Conservation (phyloP, 2,329 filamentous ascomycete species). For the Microsporum canis region DNA sequence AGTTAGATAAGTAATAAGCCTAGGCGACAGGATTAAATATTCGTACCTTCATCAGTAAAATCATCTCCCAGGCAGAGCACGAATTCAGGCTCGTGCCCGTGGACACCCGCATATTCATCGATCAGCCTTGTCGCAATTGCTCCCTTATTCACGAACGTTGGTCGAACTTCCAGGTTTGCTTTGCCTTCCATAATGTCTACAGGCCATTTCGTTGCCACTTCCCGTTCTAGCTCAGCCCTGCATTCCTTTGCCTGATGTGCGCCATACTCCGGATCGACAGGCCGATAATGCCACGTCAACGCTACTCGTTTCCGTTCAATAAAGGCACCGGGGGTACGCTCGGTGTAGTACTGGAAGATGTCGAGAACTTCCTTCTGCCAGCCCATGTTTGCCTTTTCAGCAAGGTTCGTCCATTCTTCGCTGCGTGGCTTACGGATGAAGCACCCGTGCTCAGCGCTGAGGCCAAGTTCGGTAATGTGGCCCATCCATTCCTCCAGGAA, state of each 20-base stretch:
- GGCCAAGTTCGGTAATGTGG: conserved; percentile 78
- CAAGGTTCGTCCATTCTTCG: conserved; percentile 76
- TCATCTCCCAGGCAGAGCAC: conserved; percentile 88
- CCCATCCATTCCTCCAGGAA: conserved; percentile 87
- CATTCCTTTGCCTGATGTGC: conserved; percentile 69
- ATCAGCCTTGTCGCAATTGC: conserved; percentile 83
- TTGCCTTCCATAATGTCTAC: conserved; percentile 96
- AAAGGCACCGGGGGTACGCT: conserved; percentile 76
- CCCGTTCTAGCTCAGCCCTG: conserved; percentile 66
- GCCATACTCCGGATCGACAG: conserved; percentile 77
- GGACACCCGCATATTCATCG: conserved; percentile 49
- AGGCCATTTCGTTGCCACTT: conserved; percentile 67
- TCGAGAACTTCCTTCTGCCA: conserved; percentile 82
- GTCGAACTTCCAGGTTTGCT: conserved; percentile 92
- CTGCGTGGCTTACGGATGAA: conserved; percentile 75
- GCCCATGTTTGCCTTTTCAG: conserved; percentile 75
- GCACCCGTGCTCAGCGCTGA: conserved; percentile 93
- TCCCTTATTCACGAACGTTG: conserved; percentile 95
- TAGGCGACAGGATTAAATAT: not conserved
- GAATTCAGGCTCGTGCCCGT: conserved; percentile 60
- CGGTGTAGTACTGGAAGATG: conserved; percentile 78
- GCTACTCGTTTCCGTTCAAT: conserved; percentile 92
- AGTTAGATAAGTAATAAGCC: conserved; percentile 8
- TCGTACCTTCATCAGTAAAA: conserved; percentile 81
- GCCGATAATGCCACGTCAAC: conserved; percentile 92